A percentile compares a stretch with the other conserved stretches of the same genome.
Conservation (phyloP, 2,329 filamentous ascomycete genomes). For the Harringtonia lauricola region DNA sequence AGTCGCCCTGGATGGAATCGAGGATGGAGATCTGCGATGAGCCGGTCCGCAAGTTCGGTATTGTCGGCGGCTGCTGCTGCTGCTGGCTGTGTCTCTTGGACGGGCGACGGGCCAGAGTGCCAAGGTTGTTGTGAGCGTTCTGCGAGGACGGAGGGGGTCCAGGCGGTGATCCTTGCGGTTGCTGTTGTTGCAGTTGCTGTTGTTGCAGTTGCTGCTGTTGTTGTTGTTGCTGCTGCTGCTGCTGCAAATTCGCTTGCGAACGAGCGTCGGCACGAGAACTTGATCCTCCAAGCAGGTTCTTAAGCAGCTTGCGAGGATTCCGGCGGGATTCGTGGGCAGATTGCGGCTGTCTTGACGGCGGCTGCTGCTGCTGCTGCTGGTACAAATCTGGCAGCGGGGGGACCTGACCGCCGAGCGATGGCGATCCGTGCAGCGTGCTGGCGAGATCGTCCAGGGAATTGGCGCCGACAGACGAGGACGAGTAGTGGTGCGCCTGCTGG, state of each 20-base stretch:
- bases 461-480: slow-evolving; percentile 18
- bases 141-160: slow-evolving; percentile 12
- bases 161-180: not conserved
- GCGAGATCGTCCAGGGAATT: slow-evolving; percentile 31
- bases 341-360: slow-evolving; percentile 5
- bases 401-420: slow-evolving; percentile 15
- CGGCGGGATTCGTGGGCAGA: slow-evolving; percentile 30
- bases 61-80: too few relatives aligned
- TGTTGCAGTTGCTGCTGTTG: slow-evolving; percentile 9
- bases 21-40: slow-evolving; percentile 26
- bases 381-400: slow-evolving; percentile 11
- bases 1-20: slow-evolving; percentile 20
- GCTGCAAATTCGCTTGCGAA: slow-evolving; percentile 13
- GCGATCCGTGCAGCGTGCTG: slow-evolving; percentile 16
- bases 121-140: slow-evolving; percentile 35
- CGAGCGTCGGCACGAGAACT: slow-evolving; percentile 15
- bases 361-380: slow-evolving; percentile 15
- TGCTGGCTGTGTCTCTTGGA: slow-evolving; percentile 47
- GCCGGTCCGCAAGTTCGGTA: slow-evolving; percentile 29
- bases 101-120: slow-evolving; percentile 38
- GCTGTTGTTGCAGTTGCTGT: slow-evolving; percentile 2
- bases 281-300: slow-evolving; percentile 37
- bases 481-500: slow-evolving; percentile 21
- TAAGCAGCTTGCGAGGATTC: slow-evolving; percentile 42
- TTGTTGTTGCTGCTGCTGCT: slow-evolving; percentile 3